A percentile compares a stretch with the other conserved stretches of the same genome.
These are phyloP conservation scores for Actinidia arguta DNA, from an alignment of 179 eudicot species.

Conservation along the genomic window DNA sequence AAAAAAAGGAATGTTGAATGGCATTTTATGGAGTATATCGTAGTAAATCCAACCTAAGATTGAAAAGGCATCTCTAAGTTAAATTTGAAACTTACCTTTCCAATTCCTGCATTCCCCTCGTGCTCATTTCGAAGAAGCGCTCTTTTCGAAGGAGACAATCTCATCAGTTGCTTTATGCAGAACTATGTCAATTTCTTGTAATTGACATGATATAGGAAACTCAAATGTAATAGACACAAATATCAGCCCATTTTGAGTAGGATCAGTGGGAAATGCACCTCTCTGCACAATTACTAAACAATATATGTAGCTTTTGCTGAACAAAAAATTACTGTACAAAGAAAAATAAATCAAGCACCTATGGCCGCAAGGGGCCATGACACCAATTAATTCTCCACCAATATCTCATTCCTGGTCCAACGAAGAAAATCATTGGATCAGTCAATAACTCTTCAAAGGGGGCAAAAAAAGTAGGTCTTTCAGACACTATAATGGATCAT, in stretches of 20 bases:
- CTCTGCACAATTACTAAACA: slow-evolving; percentile 61
- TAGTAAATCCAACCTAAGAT: too few species aligned
- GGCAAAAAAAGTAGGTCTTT: not conserved
- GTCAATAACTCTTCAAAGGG: not conserved
- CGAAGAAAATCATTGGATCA: not conserved
- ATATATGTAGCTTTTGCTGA: not conserved
- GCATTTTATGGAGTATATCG: not conserved
- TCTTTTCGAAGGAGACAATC: slow-evolving; percentile 71
- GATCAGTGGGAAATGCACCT: slow-evolving; percentile 75
- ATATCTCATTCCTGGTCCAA: not conserved
- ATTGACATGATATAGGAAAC: slow-evolving; percentile 67
- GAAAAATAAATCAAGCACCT: not conserved
- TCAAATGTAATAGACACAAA: slow-evolving; percentile 76
- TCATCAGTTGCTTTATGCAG: slow-evolving; percentile 99
- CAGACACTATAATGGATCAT: not conserved
- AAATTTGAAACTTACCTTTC: slow-evolving; percentile 59
- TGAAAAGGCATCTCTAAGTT: too few species aligned
- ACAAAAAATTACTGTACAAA: not conserved
- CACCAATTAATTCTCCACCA: not conserved
- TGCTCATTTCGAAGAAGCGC: slow-evolving; percentile 50
- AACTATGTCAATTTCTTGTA: slow-evolving; percentile 72
- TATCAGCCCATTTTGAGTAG: slow-evolving; percentile 55
- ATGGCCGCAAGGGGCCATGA: slow-evolving; percentile 1
- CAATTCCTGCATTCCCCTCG: slow-evolving; percentile 74
- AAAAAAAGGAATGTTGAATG: too few species aligned